Base-by-base conservation (phyloP, 2,329 filamentous ascomycete genomes). In the Aspergillus arachidicola region DNA sequence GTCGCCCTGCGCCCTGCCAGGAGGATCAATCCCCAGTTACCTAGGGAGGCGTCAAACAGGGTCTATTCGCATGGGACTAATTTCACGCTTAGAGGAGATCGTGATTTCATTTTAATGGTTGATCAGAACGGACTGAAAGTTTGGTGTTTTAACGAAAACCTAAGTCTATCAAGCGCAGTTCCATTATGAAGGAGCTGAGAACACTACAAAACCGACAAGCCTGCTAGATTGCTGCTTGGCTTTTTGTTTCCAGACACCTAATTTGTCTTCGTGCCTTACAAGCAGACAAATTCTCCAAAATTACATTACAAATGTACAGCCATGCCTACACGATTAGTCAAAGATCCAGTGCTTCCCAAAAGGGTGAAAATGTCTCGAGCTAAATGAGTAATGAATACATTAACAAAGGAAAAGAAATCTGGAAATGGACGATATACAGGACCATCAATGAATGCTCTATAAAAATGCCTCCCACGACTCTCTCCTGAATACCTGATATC, bases 111-210 rank as follows among this genome's bases (percentile, higher is more conserved):
- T 23, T 54, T 71, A 10, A 51, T 70, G 50, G 43, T 65, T 5
- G 60, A 67, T 60, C 57, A 60, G 10, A 58, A 34, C 6, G 68
- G 67, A 19, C 21, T 68, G 45, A 63, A 63, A 51, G 61, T 71
- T 5, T 75, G 70, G 72, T 69, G 59, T 46, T 74, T 76, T 59
- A 63, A 70, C 50, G 66, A 64, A 57, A 51, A 36, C 14, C 54
- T 63, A 36, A 36, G 12, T 50, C 26, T 32, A 21, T 23, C 41
- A 30, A 32, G 43, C 19, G 26, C 16, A 11, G 26, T 45, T 45
- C 16, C 26, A 60, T 45, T 30, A 41, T 30, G 16, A 36, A 36
- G 10, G 16, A 55, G 6, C 32, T 23, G 10, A 16, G 7, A 48
- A 26, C 21, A 26, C 21, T 48, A 16, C 11, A 48, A 26, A 26